These are phyloP conservation scores for Steccherinum ochraceum DNA, from an alignment of 768 basidiomycete genomes.

Conservation along the genomic window DNA sequence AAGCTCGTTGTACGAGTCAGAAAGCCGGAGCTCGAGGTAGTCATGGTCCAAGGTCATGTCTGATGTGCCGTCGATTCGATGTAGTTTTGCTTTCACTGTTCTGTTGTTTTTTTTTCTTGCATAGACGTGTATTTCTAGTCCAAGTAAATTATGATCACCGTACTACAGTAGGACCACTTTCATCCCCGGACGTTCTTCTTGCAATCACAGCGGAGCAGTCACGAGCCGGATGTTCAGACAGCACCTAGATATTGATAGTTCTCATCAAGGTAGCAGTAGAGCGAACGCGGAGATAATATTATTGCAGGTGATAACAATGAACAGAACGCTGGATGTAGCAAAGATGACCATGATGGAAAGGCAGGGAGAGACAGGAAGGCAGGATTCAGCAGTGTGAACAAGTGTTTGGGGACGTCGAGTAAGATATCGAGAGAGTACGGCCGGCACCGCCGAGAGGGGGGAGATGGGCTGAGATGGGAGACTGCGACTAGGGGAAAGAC, in stretches of 20 bases:
- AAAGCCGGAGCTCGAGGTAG: background rate
- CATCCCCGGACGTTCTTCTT: too few relatives aligned
- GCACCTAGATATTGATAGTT: too few relatives aligned
- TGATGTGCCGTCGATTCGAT: background rate
- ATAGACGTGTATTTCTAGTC: background rate
- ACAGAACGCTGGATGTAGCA: background rate
- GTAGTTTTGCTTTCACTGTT: background rate
- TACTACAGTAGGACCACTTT: too few relatives aligned
- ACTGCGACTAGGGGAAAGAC: background rate
- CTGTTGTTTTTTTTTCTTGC: background rate
- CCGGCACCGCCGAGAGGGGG: background rate
- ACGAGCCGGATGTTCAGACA: too few relatives aligned
- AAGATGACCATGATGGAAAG: background rate
- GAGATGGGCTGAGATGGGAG: background rate
- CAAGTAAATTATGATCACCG: too few relatives aligned
- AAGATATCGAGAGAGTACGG: background rate
- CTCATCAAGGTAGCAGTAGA: too few relatives aligned
- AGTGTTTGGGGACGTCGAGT: background rate
- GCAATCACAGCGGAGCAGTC: too few relatives aligned
- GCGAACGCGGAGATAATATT: background rate
- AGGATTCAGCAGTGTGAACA: too few relatives aligned
- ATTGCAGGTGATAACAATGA: background rate
- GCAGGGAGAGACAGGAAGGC: background rate
- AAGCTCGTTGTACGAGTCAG: conserved; percentile 33
- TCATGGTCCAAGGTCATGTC: background rate